Percentiles rank a stretch among this genome's conserved stretches.
Evolutionary conservation across 2,329 filamentous ascomycete species (phyloP).

Genomic region (Pseudocercospora macadamiae): DNA sequence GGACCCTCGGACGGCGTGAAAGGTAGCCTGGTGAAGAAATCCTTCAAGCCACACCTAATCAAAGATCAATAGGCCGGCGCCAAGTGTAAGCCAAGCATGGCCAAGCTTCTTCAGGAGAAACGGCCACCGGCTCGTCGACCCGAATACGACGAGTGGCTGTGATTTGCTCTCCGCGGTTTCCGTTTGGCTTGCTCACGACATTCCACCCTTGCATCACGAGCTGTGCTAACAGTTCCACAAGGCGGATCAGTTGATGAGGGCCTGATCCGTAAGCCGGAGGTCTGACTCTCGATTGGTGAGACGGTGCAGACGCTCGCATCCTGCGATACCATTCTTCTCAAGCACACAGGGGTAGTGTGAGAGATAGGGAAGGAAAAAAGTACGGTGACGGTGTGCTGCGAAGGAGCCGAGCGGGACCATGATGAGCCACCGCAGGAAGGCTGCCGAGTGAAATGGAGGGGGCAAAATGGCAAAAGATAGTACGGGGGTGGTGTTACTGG

Average conservation of each 20-base stretch:
- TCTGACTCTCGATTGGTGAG: background rate
- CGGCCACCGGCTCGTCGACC: background rate
- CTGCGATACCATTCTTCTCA: no score
- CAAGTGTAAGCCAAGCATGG: background rate
- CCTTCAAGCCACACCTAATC: background rate
- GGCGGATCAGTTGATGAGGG: background rate
- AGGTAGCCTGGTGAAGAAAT: background rate
- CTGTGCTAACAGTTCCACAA: background rate
- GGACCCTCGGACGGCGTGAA: background rate
- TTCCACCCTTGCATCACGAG: slow-evolving; percentile 6
- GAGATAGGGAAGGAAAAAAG: background rate
- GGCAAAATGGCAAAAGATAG: no score
- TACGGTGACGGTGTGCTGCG: no score
- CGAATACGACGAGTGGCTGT: background rate
- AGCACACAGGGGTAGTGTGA: background rate
- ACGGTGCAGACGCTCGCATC: no score
- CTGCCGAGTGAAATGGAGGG: no score
- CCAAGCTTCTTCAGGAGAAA: no score
- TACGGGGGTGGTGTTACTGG: no score
- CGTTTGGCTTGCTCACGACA: background rate
- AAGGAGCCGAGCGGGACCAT: no score
- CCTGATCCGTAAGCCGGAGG: background rate
- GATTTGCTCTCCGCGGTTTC: background rate
- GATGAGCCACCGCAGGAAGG: no score
- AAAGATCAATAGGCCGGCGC: background rate